Conservation (phyloP, 2,329 filamentous ascomycete genomes). For the Whalleya microplaca region DNA sequence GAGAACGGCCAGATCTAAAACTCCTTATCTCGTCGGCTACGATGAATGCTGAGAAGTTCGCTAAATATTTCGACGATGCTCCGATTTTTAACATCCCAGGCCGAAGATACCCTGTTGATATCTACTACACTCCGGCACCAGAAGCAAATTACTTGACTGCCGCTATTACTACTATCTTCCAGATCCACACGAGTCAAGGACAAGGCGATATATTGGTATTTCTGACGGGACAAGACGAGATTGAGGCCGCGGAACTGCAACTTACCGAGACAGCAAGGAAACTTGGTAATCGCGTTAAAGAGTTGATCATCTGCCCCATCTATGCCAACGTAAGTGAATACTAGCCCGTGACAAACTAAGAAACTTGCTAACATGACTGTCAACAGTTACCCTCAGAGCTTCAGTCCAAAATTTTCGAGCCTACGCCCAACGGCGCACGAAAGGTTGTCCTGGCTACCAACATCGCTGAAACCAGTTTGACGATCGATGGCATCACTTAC, state of each 20-base stretch:
- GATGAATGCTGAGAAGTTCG: conserved; percentile 91
- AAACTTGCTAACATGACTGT: background rate
- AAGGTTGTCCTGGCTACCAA: conserved; percentile 96
- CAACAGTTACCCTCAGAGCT: conserved; percentile 74
- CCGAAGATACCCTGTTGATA: conserved; percentile 84
- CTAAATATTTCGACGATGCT: conserved; percentile 86
- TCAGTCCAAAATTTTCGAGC: conserved; percentile 93
- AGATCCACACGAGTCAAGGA: conserved; percentile 87
- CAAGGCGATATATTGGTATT: conserved; percentile 93
- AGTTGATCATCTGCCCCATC: conserved; percentile 89
- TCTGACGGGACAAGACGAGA: conserved; percentile 94
- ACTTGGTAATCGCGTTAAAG: conserved; percentile 79
- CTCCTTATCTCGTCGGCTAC: conserved; percentile 93
- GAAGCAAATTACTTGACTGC: conserved; percentile 94
- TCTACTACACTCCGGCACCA: conserved; percentile 86
- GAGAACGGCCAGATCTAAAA: conserved; percentile 83
- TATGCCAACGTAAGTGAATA: conserved; percentile 69
- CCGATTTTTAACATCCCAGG: conserved; percentile 96
- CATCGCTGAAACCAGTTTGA: conserved; percentile 94
- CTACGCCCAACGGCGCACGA: conserved; percentile 79
- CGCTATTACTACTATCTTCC: conserved; percentile 90
- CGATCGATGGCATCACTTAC: conserved; percentile 94
- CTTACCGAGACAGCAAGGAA: conserved; percentile 86
- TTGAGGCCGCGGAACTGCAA: conserved; percentile 83
- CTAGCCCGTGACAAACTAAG: background rate